Evolutionary conservation across 2,329 filamentous ascomycete species (phyloP).

Genomic region (Fusarium brevicatenulatum): DNA sequence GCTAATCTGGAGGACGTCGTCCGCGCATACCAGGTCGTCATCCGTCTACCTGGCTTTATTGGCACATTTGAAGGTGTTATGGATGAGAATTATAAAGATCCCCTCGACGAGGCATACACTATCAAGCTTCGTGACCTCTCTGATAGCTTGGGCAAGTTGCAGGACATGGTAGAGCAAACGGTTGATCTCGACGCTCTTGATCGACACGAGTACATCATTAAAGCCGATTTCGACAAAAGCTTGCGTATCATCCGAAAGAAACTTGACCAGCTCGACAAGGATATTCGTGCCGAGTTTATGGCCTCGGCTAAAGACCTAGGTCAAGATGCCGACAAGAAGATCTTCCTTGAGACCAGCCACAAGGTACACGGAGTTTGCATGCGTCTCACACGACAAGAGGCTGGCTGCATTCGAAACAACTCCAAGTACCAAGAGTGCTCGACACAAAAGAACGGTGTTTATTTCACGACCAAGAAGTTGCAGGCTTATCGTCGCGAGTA

Average conservation of each 20-base stretch:
- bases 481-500: constrained; percentile 87
- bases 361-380: constrained; percentile 97
- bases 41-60: constrained; percentile 89
- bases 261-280: constrained; percentile 82
- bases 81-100: constrained; percentile 91
- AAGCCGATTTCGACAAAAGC: constrained; percentile 94
- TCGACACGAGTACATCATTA: constrained; percentile 98
- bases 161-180: constrained; percentile 98
- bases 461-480: constrained; percentile 89
- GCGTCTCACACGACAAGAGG: constrained; percentile 89
- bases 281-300: constrained; percentile 85
- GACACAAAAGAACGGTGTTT: constrained; percentile 98
- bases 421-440: constrained; percentile 92
- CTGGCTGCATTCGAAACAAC: constrained; percentile 92
- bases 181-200: constrained; percentile 95
- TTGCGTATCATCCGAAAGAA: constrained; percentile 90
- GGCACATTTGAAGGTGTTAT: constrained; percentile 91
- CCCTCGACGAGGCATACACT: constrained; percentile 88
- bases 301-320: constrained; percentile 82
- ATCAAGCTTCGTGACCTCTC: constrained; percentile 80
- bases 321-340: constrained; percentile 97
- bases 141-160: constrained; percentile 83
- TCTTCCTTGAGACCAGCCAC: constrained; percentile 92
- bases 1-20: constrained; percentile 97
- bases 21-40: constrained; percentile 91